Evolutionary conservation across 768 basidiomycete species (phyloP), one percentile per base, ranked within the genome.

Genomic region (Clathrus columnatus): DNA sequence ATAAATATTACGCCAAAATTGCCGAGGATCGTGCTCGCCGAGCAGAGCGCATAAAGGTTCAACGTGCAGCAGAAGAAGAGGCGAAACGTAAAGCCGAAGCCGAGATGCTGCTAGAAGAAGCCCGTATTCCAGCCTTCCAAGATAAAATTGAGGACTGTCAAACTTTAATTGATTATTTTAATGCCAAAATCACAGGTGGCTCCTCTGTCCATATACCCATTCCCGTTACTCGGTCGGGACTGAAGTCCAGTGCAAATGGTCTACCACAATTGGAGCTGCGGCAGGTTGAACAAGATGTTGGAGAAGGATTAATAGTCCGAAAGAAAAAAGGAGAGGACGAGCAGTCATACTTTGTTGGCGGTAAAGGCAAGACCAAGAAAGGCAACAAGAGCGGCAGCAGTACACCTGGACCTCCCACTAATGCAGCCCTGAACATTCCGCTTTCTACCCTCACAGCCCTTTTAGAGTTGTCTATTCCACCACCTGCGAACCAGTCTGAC

Each of bases 321-420:
- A 97, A 95, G 76, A 99, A 99, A 80, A 97, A 97, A 75, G 86
- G 82, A 28, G 87, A 87, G 45, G 87, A 87, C 24, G 86, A 93
- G 45, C 83, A 89, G 54, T 63, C 82, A 4, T 89, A 91, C 69
- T 93, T 91, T 68, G 79, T 82, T 17, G 87, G 81, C 17, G 74
- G 70, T 24, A 72, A 72, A 59, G 69, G 75, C 59, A 91, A 87
- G 68, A 76, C 76, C 48, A 85, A 81, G 62, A 75, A 70, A 49
- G 82, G 83, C 36, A 78, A 75, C 52, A 87, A 82, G 70, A 83
- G 83, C 66, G 70, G 73, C 42, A 67, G 64, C 46, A 30, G 42
- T 24, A 65, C 70, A 41, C 63, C 75, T 24, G 68, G 74, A 16
- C 68, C 65, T 50, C 14, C 69, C 32, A 20, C 29, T 2, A 61